Evolutionary conservation across 2,329 filamentous ascomycete genomes (phyloP), one percentile per base, ranked within the genome.

Genomic region (Fusarium tupiense): DNA sequence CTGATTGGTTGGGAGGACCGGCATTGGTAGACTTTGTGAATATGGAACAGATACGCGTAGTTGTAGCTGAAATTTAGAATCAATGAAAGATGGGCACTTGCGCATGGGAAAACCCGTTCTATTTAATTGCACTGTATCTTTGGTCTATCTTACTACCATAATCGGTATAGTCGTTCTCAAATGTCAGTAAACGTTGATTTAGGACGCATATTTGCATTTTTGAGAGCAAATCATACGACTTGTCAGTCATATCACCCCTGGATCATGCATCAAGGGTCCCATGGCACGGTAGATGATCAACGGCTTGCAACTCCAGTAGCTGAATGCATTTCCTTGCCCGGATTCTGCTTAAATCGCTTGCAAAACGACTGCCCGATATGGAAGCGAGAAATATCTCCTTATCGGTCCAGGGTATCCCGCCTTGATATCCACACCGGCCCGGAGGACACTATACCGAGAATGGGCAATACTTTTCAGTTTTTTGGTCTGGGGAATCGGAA

Each of bases 61-160:
- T 61, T 44, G 33, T 41, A 44, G 37, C 19, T 54, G 40, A 20
- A 31, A 8, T 29, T 47, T 33, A 54, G 40, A 37, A 41, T 35
- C 22, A 70, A 61, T 40, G 22, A 43, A 46, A 41, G 40, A 47
- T 35, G 31, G 44, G 44, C 14, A 52, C 35, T 19, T 67, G 50
- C 44, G 50, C 60, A 38, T 47, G 38, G 61, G 31, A 31, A 47
- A 38, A 12, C 19, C 24, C 46, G 20, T 20, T 53, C 41, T 60
- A 67, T 44, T 58, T 71, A 72, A 69, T 58, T 60, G 24, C 53
- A 73, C 44, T 75, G 64, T 72, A 26, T 47, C 20, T 67, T 73
- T 74, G 72, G 66, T 69, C 72, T 74, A 74, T 75, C 72, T 67
- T 70, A 22, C 22, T 73, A n/a, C 72, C 46, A 8, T 0, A n/a